Base-by-base conservation (phyloP, 192 early-diverging fungal species). In the Funneliformis mosseae region DNA sequence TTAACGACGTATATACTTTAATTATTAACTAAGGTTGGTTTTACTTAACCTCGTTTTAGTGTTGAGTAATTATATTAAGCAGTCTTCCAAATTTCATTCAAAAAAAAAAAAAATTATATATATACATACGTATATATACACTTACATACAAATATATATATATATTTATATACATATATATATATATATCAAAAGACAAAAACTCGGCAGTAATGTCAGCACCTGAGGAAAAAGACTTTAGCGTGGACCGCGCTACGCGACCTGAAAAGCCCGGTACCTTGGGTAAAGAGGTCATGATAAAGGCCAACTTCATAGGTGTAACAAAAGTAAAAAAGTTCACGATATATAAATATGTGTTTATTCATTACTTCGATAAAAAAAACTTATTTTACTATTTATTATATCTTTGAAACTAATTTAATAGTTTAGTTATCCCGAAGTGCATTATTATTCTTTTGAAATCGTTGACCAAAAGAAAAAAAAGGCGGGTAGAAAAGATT, bases 381-480 rank as follows among this genome's bases (percentile, higher is more conserved):
- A 11, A 64, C 21, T 18, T 59, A 59, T 59, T 18, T 59, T 59
- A 9, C 10, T 4, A 59, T 59, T n/a, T 59, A 11, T 9, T 9
- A 39, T 2, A 43, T 42, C n/a, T n/a, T 70, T 6, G 50, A 16
- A 55, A 70, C 43, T 70, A n/a, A 4, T n/a, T 10, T 70, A 39
- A 43, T 70, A 70, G 68, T 70, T 70, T 41, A n/a, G n/a, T 43
- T 70, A 43, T 23, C 68, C 68, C 10, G 6, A 18, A 43, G n/a
- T 70, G 33, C 33, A 43, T 21, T 42, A 33, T 21, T 70, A 70
- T 70, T 43, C 68, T 70, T 70, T 70, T 43, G 68, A 70, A 5
- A 16, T 70, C n/a, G 4, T n/a, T 43, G 41, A 70, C 42, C 7
- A 9, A 6, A 70, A n/a, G 12, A 39, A n/a, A 33, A 38, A 43